phyloP scores from a whole-genome alignment of 768 basidiomycete species.

The Sarcodon sp. region DNA sequence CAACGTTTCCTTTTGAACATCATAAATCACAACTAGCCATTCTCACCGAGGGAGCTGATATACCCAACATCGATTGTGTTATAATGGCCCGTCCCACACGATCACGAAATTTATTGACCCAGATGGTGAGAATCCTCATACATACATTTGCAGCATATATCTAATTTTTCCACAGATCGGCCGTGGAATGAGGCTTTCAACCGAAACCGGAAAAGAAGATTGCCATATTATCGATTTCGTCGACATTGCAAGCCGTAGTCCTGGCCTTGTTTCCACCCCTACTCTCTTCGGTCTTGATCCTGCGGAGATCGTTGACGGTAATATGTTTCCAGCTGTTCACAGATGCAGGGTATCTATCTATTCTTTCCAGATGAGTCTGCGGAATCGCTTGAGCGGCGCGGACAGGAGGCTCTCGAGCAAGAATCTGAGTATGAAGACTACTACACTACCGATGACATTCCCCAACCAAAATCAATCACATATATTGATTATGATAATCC shows the following conservation, averaged over 20 bases:
- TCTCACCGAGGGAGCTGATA: conserved; percentile 89
- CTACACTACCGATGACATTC: conserved; percentile 17
- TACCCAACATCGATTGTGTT: conserved; percentile 90
- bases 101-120: conserved; percentile 80
- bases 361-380: neutral
- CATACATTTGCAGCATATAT: neutral
- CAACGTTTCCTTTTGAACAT: neutral
- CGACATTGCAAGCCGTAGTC: conserved; percentile 53
- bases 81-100: conserved; percentile 81
- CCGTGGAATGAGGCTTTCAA: conserved; percentile 81
- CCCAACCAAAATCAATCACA: conserved; percentile 48
- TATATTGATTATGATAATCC: conserved; percentile 73
- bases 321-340: neutral
- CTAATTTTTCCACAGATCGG: conserved; percentile 53
- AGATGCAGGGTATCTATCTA: neutral
- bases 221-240: conserved; percentile 91
- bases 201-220: conserved; percentile 65
- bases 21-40: conserved; percentile 38
- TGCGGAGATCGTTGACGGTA: conserved; percentile 53
- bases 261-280: conserved; percentile 66
- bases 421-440: neutral
- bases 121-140: conserved; percentile 52
- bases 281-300: conserved; percentile 81
- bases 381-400: conserved; percentile 1
- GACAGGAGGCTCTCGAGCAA: conserved; percentile 6